Base-by-base conservation (phyloP, 768 basidiomycete species). In the Mycena rebaudengoi region DNA sequence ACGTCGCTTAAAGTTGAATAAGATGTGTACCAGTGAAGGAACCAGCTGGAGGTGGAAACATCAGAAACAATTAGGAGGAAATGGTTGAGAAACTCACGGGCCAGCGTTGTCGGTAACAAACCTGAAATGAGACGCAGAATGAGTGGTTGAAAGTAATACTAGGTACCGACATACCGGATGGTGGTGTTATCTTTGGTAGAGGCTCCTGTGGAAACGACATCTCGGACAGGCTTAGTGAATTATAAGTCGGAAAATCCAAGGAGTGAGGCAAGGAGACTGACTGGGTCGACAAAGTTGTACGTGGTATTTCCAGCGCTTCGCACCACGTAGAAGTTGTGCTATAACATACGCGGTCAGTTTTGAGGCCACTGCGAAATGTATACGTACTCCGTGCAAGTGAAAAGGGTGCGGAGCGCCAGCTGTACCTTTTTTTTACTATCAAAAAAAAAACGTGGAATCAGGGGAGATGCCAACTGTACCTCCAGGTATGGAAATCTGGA, bases 21-120 rank as follows among this genome's bases (percentile, higher is more conserved):
- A 2, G 35, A 20, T 4, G 41, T 37, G 6, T 30, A 52, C 70
- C 71, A 80, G 59, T 81, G 81, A n/a, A 82, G 61, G 65, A 82
- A 73, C 81, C 84, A 85, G 3, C 16, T 51, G 21, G n/a, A 18
- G 7, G 29, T 25, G 13, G 21, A 10, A 13, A 16, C 35, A 49
- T 33, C 8, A 39, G 46, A 2, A 23, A 13, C 11, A 20, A 5
- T 26, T n/a, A 26, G 44, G 11, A n/a, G 8, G 23, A 14, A 8
- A 16, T 1, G 13, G 4, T 7, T 29, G n/a, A n/a, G 3, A n/a
- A 7, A 46, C 46, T 26, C 49, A 60, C 12, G 82, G 82, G 18
- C 88, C 88, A 0, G 87, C 82, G 71, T 90, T 90, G 68, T 90
- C 81, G 7, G 87, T 86, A n/a, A 76, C 62, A 71, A 84, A 86